These are phyloP conservation scores for Wickerhamomyces rabaulensis DNA, from an alignment of 805 yeast species.

Conservation along the genomic window DNA sequence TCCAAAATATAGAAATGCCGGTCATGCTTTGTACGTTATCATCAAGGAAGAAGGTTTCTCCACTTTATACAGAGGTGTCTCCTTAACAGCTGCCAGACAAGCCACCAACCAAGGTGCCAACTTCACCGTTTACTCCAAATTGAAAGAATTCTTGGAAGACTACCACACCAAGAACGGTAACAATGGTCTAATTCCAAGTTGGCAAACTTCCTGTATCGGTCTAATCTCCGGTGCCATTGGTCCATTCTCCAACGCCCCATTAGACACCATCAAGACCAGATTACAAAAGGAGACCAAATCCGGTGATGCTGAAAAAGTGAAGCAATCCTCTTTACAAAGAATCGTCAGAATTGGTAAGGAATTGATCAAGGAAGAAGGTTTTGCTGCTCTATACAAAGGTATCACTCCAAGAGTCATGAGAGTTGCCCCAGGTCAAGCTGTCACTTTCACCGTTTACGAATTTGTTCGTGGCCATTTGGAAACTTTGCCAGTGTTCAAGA, in stretches of 20 bases:
- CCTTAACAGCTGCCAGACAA: conserved; percentile 94
- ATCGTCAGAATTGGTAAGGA: conserved; percentile 76
- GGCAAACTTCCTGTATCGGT: conserved; percentile 93
- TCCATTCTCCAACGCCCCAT: conserved; percentile 95
- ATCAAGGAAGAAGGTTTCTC: conserved; percentile 86
- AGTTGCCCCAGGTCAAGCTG: conserved; percentile 99
- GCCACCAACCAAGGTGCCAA: conserved; percentile 98
- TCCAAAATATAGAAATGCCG: conserved; percentile 88
- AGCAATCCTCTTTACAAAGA: conserved; percentile 63
- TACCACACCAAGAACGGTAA: conserved; percentile 42
- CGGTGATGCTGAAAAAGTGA: conserved; percentile 30
- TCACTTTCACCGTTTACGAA: conserved; percentile 95
- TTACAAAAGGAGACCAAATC: conserved; percentile 84
- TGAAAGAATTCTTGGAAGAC: conserved; percentile 65
- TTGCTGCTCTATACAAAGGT: conserved; percentile 87
- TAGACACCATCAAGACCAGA: conserved; percentile 95
- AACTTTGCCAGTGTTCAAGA: conserved; percentile 25
- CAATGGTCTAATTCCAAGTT: conserved; percentile 62
- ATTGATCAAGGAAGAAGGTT: conserved; percentile 84
- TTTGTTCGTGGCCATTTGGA: conserved; percentile 68
- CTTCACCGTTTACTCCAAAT: conserved; percentile 88
- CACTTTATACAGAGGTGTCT: conserved; percentile 90
- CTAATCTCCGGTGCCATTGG: conserved; percentile 95
- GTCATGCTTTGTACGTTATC: conserved; percentile 81
- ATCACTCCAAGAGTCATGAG: conserved; percentile 98